Evolutionary conservation across 1,139 yeast species (phyloP).

Genomic region (Scheffersomyces titani): DNA sequence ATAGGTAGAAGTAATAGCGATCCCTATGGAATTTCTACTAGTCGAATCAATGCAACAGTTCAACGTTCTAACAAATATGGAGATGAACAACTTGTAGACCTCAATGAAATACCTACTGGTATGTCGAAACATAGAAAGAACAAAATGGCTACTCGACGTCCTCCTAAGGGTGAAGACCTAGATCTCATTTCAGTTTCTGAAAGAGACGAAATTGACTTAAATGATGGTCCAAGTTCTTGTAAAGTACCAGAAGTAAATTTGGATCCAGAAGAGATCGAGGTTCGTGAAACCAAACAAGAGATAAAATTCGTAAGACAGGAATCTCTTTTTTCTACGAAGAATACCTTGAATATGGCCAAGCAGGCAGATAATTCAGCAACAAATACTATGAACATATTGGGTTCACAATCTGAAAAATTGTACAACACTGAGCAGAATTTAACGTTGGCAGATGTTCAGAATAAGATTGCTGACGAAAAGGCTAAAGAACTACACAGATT

Average conservation of each 20-base stretch:
- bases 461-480: constrained; percentile 79
- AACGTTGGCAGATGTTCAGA: constrained; percentile 78
- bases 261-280: constrained; percentile 76
- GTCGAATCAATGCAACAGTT: neutral
- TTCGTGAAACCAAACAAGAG: constrained; percentile 83
- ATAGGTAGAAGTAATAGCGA: neutral
- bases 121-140: constrained; percentile 28
- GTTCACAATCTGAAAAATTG: constrained; percentile 85
- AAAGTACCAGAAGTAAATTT: constrained; percentile 44
- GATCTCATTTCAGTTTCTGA: constrained; percentile 38
- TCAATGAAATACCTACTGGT: constrained; percentile 49
- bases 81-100: constrained; percentile 42
- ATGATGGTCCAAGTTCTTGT: constrained; percentile 18
- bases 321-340: constrained; percentile 81
- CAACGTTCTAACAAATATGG: constrained; percentile 51
- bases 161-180: constrained; percentile 16
- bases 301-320: constrained; percentile 85
- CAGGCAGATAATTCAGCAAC: constrained; percentile 92
- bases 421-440: constrained; percentile 78
- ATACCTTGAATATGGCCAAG: constrained; percentile 83
- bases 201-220: constrained; percentile 44
- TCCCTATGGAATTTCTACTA: neutral
- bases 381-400: constrained; percentile 87
- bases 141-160: constrained; percentile 28
- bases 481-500: constrained; percentile 78